Evolutionary conservation across 148 eudicot genomes (phyloP), one percentile per base, ranked within the genome.

Genomic region (Cornus suecica): DNA sequence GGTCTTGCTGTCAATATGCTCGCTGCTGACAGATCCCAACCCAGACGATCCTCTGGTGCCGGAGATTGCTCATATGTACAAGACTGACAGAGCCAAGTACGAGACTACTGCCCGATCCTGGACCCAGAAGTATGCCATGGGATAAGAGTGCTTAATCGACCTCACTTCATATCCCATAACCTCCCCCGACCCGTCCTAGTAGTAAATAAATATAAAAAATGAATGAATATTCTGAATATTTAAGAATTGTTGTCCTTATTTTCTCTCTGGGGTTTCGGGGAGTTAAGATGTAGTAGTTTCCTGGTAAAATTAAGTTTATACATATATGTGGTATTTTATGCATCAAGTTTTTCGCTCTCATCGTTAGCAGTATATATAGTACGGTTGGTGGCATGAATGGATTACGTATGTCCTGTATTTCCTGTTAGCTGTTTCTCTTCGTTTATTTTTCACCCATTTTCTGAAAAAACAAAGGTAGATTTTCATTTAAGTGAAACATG

Each of bases 51-150:
- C 87, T 69, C 71, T 85, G 22, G 87, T 85, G 69, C 87, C 87
- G 22, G 87, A 85, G 77, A 85, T 85, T 71, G 87, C 87, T 70
- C 85, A 85, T 77, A 79, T 74, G 79, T 85, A 85, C 85, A 85
- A 85, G 83, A 82, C 85, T 41, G 87, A 85, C 71, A 79, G 81
- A 69, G 81, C 69, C 42, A 85, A 85, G 81, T 85, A 85, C 8
- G 87, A 85, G 75, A 78, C 78, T 22, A 85, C 87, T 66, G 87
- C 87, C n/a, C 85, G 87, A 20, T 76, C 87, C 52, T 85, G 87
- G 87, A 85, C 87, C 73, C 87, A 85, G 81, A 85, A 85, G 60
- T 85, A 85, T 68, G 87, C 87, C 15, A 85, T 85, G 83, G 77
- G 80, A 20, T 78, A 70, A 71, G 42, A 60, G 45, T 23, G 45